Percentiles rank a stretch among this genome's conserved stretches.
These are phyloP conservation scores for Marasmius fiardii DNA, from an alignment of 1,284 basidiomycete genomes.

Conservation along the genomic window DNA sequence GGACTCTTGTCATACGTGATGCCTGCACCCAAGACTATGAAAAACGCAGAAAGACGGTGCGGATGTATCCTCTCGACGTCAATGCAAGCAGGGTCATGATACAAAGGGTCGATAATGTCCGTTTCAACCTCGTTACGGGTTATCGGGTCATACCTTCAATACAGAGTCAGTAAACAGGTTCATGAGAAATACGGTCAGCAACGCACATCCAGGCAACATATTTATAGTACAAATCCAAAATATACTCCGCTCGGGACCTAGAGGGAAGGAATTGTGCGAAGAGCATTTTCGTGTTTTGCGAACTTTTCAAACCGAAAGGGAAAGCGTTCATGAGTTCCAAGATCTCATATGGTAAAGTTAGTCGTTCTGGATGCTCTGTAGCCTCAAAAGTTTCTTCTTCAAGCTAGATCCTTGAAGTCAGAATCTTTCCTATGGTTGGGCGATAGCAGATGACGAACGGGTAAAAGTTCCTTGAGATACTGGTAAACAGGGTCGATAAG, in stretches of 20 bases:
- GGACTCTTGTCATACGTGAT: conserved; percentile 34
- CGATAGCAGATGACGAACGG: conserved; percentile 25
- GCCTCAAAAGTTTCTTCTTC: conserved; percentile 20
- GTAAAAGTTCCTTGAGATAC: conserved; percentile 43
- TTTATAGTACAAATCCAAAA: conserved; percentile 41
- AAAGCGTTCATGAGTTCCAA: conserved; percentile 43
- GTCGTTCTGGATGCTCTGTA: conserved; percentile 18
- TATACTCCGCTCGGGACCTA: conserved; percentile 32
- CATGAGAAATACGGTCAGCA: neutral
- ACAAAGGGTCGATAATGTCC: conserved; percentile 38
- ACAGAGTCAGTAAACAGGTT: conserved; percentile 3
- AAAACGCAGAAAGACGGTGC: conserved; percentile 47
- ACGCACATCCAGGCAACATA: conserved; percentile 47
- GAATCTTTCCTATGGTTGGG: too few species aligned
- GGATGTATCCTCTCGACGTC: conserved; percentile 37
- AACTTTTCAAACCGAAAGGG: conserved; percentile 42
- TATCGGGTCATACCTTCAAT: conserved; percentile 40
- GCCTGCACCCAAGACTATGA: conserved; percentile 44
- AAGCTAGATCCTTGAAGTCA: conserved; percentile 11
- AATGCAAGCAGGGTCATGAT: conserved; percentile 26
- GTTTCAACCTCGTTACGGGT: conserved; percentile 33
- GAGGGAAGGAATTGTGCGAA: conserved; percentile 40
- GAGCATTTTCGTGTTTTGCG: conserved; percentile 30
- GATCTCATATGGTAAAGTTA: conserved; percentile 40
- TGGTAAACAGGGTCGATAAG: conserved; percentile 16